A percentile compares a stretch with the other conserved stretches of the same genome.
phyloP scores from a whole-genome alignment of 805 yeast genomes.

The Cyberlindnera meyerae region DNA sequence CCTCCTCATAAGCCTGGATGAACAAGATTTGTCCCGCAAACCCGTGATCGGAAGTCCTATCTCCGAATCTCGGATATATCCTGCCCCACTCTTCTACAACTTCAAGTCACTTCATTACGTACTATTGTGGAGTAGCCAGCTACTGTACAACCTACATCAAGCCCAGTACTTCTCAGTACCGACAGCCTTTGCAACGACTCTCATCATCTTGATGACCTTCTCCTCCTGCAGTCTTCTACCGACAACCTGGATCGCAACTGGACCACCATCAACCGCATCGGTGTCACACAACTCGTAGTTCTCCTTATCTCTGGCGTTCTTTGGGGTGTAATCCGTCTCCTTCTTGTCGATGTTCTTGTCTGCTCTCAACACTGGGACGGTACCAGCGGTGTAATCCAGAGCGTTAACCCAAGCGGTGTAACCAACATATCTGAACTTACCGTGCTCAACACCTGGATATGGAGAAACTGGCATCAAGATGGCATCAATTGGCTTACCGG shows the following conservation, averaged over 20 bases:
- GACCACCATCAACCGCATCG: conserved; percentile 50
- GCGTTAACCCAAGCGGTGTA: conserved; percentile 55
- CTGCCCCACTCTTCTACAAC: no score
- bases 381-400: conserved; percentile 52
- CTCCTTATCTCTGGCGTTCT: conserved; percentile 38
- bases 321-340: conserved; percentile 28
- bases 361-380: conserved; percentile 54
- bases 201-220: conserved; percentile 47
- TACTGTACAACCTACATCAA: not conserved
- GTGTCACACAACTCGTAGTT: conserved; percentile 46
- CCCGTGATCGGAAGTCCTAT: no score
- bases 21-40: no score
- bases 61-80: no score
- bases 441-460: conserved; percentile 32
- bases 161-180: conserved; percentile 24
- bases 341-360: conserved; percentile 37
- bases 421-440: conserved; percentile 22
- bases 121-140: no score
- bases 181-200: conserved; percentile 28
- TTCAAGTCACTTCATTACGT: no score
- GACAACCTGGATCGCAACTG: conserved; percentile 62
- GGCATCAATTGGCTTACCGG: conserved; percentile 43
- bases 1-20: no score
- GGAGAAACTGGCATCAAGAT: conserved; percentile 37
- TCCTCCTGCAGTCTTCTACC: conserved; percentile 61